Base-by-base conservation (phyloP, 345 rosid genomes). In the Hibiscus syriacus region DNA sequence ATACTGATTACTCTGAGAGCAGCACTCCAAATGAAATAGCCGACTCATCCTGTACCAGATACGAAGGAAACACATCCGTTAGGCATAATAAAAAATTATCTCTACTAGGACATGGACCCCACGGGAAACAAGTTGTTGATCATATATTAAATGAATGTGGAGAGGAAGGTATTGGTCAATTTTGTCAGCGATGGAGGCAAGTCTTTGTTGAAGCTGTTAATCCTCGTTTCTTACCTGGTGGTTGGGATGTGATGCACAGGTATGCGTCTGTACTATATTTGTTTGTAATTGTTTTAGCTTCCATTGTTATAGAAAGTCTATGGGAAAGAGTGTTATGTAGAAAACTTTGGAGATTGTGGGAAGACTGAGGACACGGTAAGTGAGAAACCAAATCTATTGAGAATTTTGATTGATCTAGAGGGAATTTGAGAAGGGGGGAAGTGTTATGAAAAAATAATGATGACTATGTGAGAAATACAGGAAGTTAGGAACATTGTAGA, bases 31-130 rank as follows among this genome's bases (percentile, higher is more conserved):
- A 75, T 67, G 80, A 70, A 32, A 26, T 25, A 2, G 69, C 23
- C 32, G 73, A 75, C 74, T 27, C 72, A 20, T 64, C 73, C 61
- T 60, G 67, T 64, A 48, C 76, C 66, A 73, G 69, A 32, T 55
- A 74, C 12, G 73, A n/a, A n/a, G n/a, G n/a, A n/a, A 81, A 59
- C 52, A 59, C 36, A 20, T 32, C 67, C 32, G 76, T 82, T 53
- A 83, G 68, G 65, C 85, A 73, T 55, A 84, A 85, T 72, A 88
- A 53, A 90, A n/a, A 86, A 54, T 74, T 87, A 43, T 93, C 98
- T 20, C 72, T 93, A 41, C 74, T 94, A n/a, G 99, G 99, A 73
- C 99, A 91, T 82, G 99, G 99, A 65, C 97, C 96, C 1, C 96
- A 91, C 55, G 99, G 99, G 58, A 84, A 87, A 74, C 91, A 84